Conservation (phyloP, 1,284 basidiomycete species). For the Hemileccinum hortonii region DNA sequence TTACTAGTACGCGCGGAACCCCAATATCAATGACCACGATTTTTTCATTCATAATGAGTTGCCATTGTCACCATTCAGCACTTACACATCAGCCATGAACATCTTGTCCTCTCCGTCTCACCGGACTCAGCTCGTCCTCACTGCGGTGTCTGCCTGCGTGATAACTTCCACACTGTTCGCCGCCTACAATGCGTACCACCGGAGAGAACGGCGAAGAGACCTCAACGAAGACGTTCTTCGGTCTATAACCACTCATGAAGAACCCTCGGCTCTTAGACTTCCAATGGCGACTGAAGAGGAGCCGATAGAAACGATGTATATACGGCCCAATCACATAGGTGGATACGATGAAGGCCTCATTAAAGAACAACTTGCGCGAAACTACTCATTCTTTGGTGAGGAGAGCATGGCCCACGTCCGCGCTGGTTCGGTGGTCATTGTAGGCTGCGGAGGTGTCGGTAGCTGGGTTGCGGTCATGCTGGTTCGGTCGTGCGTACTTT, state of each 20-base stretch:
- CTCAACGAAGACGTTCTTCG: conserved; percentile 57
- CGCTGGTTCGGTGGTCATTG: conserved; percentile 76
- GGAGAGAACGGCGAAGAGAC: conserved; percentile 48
- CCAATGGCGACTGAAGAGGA: conserved; percentile 4
- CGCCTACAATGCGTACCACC: conserved; percentile 53
- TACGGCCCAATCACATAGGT: conserved; percentile 15
- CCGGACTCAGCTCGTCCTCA: conserved; percentile 55
- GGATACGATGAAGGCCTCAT: conserved; percentile 75
- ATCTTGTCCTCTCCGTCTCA: conserved; percentile 38
- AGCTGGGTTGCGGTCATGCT: conserved; percentile 96
- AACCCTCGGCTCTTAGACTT: conserved; percentile 14
- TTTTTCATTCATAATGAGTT: not conserved
- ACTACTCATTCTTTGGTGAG: conserved; percentile 94
- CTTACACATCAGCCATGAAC: conserved; percentile 17
- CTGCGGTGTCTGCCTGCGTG: conserved; percentile 61
- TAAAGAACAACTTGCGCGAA: conserved; percentile 85
- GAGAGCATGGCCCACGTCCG: conserved; percentile 84
- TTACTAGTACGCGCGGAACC: not conserved
- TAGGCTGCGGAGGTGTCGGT: conserved; percentile 96
- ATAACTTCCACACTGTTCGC: conserved; percentile 57
- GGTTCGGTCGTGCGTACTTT: conserved; percentile 68
- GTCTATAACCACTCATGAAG: conserved; percentile 43
- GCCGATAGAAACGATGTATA: conserved; percentile 15
- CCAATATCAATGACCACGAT: not conserved
- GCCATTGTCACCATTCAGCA: too few relatives aligned